Base-by-base conservation (phyloP, 2,329 filamentous ascomycete species). In the Cercospora zeina region DNA sequence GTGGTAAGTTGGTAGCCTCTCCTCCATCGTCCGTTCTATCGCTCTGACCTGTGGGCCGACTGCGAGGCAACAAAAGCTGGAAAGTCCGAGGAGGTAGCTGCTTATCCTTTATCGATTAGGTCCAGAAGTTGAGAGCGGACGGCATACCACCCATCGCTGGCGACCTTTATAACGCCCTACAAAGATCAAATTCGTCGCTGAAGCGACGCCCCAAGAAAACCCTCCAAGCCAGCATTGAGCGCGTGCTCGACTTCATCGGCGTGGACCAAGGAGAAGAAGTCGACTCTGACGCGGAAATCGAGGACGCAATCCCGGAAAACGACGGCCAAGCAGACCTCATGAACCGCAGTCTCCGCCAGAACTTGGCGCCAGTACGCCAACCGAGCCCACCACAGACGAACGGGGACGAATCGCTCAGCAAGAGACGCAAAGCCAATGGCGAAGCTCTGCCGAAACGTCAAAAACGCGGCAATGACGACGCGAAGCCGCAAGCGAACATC, bases 151-250 rank as follows among this genome's bases (percentile, higher is more conserved):
- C 70, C 0, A 67, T 71, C 39, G 60, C 70, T 6, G 59, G 67
- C 9, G 60, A 58, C 1, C 83, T 96, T 1, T 96, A 95, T 73
- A 88, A 92, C 39, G 85, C 85, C 62, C 91, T 97, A 65, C 90
- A 92, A 69, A 79, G 81, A 55, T 96, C 92, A 13, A 97, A 97
- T 74, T 96, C 92, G 0, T 92, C 89, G 58, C 77, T 97, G 21
- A 91, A 90, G 65, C 83, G 95, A 21, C 87, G 89, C 68, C 91
- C 91, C 39, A 96, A 95, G 75, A 88, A 87, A 64, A 81, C 89
- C 0, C 78, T 97, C 1, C 90, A 96, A 74, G 90, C 95, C 66
- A 89, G 89, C 36, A 91, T 97, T 66, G 91, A 96, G 65, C 83
- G 91, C 7, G 91, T 93, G 0, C 78, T 97, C 14, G 84, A 87